These are phyloP conservation scores for Phytopythium chamaehyphon DNA, from an alignment of 352 stramenopile genomes.

Conservation along the genomic window DNA sequence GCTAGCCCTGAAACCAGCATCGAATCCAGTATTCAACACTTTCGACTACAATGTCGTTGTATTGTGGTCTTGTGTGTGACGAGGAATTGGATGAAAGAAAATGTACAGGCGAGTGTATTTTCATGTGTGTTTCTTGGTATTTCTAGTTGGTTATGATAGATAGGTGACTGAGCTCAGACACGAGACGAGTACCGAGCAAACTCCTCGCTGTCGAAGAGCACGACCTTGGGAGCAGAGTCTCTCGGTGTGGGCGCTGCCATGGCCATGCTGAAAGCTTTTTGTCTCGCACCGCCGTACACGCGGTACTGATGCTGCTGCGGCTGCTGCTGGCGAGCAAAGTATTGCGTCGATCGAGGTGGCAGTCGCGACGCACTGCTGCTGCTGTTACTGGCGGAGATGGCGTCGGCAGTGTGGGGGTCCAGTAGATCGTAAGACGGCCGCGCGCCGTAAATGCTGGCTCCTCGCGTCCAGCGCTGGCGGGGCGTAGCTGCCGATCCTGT, in stretches of 20 bases:
- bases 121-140: not conserved
- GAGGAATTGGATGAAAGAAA: too few species aligned
- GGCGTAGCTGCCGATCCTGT: not conserved
- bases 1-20: too few species aligned
- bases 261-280: slow-evolving; percentile 7
- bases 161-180: not conserved
- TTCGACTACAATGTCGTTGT: too few species aligned
- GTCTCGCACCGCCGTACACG: not conserved
- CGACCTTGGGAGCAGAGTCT: slow-evolving; percentile 7
- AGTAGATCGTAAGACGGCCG: slow-evolving; percentile 5
- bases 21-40: too few species aligned
- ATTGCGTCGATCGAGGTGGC: not conserved
- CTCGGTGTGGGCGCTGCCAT: not conserved
- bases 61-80: too few species aligned
- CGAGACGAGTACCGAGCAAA: slow-evolving; percentile 1
- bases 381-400: not conserved
- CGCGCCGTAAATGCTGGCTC: slow-evolving; percentile 6
- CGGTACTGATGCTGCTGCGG: slow-evolving; percentile 8
- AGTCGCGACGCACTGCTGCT: not conserved
- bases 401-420: not conserved
- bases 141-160: slow-evolving; percentile 2
- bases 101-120: too few species aligned
- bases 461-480: slow-evolving; percentile 4
- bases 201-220: slow-evolving; percentile 5
- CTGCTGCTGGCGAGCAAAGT: slow-evolving; percentile 2